Evolutionary conservation across 495 filamentous ascomycete genomes (phyloP), one percentile per base, ranked within the genome.

Genomic region (Penicillium atrosanguineum): DNA sequence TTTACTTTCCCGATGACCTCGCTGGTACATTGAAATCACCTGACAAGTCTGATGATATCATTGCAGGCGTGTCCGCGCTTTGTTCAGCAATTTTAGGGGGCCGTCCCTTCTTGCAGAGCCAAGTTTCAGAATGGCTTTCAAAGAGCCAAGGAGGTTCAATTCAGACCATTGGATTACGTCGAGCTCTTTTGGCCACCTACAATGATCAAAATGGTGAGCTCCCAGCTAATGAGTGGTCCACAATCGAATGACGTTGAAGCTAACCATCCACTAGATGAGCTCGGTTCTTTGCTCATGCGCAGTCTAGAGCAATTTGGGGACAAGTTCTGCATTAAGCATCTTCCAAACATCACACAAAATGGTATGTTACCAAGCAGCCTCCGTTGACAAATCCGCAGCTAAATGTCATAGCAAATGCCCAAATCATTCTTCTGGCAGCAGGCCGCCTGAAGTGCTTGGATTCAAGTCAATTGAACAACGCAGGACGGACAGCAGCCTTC

Each of bases 301-400:
- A 77, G 76, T 46, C 72, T 96, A 23, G 71, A 72, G 44, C 79
- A 88, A 34, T 96, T 96, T 63, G 88, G 87, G 11, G 92, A 97
- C 58, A 84, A 88, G 47, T 74, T 97, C 34, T 92, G 87, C 61
- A 91, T 97, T 59, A 88, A 85, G 52, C 90, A 96, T 65, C 83
- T 86, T 6, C 86, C 91, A 3, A 81, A 87, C 19, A 64, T 90
- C 31, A 85, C 89, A 56, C 94, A 99, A 79, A 90, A 97, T 81
- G 88, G 90, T 89, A 61, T 51, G 69, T 69, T 4, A 26, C 18
- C n/a, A 34, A 8, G 3, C 14, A 15, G 7, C 42, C 34, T 6
- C 8, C 40, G 7, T 38, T 39, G 14, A n/a, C 29, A 6, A 25
- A 21, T 19, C 16, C 4, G 15, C 26, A 20, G 48, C 68, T 78